Evolutionary conservation across 2,329 filamentous ascomycete species (phyloP), one percentile per base, ranked within the genome.

Genomic region (Ophiostoma quercus): DNA sequence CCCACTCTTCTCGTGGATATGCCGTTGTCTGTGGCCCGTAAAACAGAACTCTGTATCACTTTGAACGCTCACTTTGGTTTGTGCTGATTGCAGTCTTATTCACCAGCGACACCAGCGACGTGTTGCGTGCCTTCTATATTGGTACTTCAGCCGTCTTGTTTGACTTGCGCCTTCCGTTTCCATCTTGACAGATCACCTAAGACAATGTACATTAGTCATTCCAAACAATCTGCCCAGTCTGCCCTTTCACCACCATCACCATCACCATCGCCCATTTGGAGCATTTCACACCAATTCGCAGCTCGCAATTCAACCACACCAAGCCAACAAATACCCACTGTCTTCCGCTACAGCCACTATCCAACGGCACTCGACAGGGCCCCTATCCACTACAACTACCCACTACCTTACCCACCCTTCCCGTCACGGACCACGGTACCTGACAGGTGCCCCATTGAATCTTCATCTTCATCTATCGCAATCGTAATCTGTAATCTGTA

Each of bases 361-460:
- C 39, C 65, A 66, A 66, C 65, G 37, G 65, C 65, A 47, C 65
- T 32, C 63, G 32, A 41, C 37, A 66, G 62, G 22, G 65, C 14
- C 67, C 69, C 67, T 54, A 63, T 14, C 70, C 72, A 71, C 73
- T 71, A 70, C 70, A 68, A 66, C 66, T 71, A 73, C 34, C 72
- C 73, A 71, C 72, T 67, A 67, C 34, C 41, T 34, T 41, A 67
- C 66, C 66, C 66, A 67, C 67, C 71, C 72, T 71, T 70, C 73
- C 73, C 71, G 62, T 71, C 66, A 71, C 71, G 66, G 71, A 70
- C 72, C 72, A 71, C 70, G 71, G 73, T 73, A 73, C 73, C 73
- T 74, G 73, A 72, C 73, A 73, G 72, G 39, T 68, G 41, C 43
- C 65, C 60, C 71, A 47, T 63, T 66, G 66, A 71, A 66, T 66